These are phyloP conservation scores for Chenopodium formosanum DNA, from an alignment of 148 eudicot genomes.

Conservation along the genomic window DNA sequence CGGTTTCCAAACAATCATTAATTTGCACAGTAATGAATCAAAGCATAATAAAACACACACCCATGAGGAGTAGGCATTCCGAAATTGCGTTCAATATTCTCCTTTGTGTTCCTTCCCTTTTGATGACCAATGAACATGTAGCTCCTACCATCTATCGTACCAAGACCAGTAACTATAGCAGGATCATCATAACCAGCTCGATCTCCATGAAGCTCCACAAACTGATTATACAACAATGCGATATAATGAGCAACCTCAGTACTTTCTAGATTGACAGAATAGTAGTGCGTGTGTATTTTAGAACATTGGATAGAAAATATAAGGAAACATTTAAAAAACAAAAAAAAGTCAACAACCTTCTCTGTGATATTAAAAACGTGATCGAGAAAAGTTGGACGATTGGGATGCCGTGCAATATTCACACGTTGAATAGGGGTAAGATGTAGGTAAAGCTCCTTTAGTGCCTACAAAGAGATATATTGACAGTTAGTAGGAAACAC, in stretches of 20 bases:
- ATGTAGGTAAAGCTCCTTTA: conserved; percentile 64
- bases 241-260: conserved; percentile 10
- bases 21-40: not conserved
- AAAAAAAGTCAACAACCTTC: conserved; percentile 44
- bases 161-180: conserved; percentile 84
- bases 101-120: conserved; percentile 88
- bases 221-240: conserved; percentile 38
- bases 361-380: conserved; percentile 82
- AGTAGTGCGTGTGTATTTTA: not conserved
- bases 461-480: conserved; percentile 52
- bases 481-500: conserved; percentile 7
- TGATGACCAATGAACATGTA: conserved; percentile 92
- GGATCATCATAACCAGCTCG: conserved; percentile 93
- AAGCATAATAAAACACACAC: conserved; percentile 38
- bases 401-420: conserved; percentile 90
- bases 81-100: conserved; percentile 74
- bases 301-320: conserved; percentile 7
- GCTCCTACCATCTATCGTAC: conserved; percentile 68
- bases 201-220: conserved; percentile 92
- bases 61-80: conserved; percentile 99
- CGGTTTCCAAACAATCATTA: not conserved
- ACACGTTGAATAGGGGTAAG: conserved; percentile 92
- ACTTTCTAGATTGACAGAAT: not conserved
- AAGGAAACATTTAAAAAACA: not conserved
- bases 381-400: conserved; percentile 92